A percentile compares a stretch with the other conserved stretches of the same genome.
phyloP scores from a whole-genome alignment of 495 filamentous ascomycete genomes.

The Glonium stellatum region DNA sequence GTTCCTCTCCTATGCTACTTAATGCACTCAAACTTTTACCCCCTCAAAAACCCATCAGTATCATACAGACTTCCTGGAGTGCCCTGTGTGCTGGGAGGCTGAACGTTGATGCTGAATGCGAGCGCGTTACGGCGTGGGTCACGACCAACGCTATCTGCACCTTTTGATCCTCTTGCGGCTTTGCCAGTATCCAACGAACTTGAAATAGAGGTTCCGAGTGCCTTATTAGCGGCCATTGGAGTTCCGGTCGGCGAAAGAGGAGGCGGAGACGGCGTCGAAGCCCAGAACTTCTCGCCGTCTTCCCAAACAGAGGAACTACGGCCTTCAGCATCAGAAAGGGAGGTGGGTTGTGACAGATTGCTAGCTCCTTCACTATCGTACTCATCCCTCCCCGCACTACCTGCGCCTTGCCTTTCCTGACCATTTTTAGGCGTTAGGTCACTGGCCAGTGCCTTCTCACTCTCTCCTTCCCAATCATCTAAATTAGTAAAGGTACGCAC shows the following conservation, averaged over 20 bases:
- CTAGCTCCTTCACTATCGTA: neutral
- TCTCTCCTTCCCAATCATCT: neutral
- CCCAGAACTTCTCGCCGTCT: constrained; percentile 25
- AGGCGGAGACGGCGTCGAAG: constrained; percentile 11
- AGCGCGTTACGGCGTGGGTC: too few species aligned
- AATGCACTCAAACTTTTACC: neutral
- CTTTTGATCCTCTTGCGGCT: constrained; percentile 9
- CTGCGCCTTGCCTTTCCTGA: neutral
- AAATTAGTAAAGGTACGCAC: too few species aligned
- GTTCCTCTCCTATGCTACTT: neutral
- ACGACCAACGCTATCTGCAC: neutral
- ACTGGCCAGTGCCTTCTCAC: neutral
- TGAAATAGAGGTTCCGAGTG: constrained; percentile 6
- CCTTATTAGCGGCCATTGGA: constrained; percentile 5
- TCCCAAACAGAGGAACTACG: constrained; percentile 22
- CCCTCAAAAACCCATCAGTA: constrained; percentile 21
- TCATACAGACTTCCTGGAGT: constrained; percentile 29
- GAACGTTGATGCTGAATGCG: constrained; percentile 5
- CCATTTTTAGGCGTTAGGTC: too few species aligned
- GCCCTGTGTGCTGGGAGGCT: constrained; percentile 15
- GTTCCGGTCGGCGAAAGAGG: neutral
- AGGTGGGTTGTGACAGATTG: too few species aligned
- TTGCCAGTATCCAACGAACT: neutral
- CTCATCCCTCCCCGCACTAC: neutral
- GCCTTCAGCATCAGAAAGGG: neutral